phyloP scores from a whole-genome alignment of 345 rosid genomes.

The Gossypium ekmanianum region DNA sequence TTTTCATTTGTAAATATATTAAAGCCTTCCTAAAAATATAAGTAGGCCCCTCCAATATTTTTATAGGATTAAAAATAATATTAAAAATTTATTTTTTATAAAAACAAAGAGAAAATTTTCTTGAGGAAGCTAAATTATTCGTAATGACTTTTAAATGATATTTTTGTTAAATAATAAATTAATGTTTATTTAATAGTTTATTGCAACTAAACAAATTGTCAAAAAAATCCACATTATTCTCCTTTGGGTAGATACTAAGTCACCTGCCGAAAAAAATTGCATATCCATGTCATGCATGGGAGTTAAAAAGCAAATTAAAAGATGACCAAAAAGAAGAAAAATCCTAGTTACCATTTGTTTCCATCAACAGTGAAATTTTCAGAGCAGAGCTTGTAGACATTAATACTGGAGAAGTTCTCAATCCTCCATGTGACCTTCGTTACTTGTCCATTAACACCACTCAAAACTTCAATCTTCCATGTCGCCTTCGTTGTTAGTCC shows the following conservation, averaged over 20 bases:
- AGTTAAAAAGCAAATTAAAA: too few species aligned
- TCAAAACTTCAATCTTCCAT: slow-evolving; percentile 25
- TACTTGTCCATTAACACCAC: slow-evolving; percentile 21
- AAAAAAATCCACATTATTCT: slow-evolving; percentile 52
- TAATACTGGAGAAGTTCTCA: slow-evolving; percentile 35
- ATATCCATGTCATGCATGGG: not conserved
- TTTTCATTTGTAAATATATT: too few species aligned
- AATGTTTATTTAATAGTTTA: too few species aligned
- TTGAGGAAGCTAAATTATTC: too few species aligned
- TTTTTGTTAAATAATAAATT: too few species aligned
- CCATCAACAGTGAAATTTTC: slow-evolving; percentile 40
- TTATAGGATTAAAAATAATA: too few species aligned
- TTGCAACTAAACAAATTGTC: slow-evolving; percentile 77
- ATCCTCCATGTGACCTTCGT: slow-evolving; percentile 43
- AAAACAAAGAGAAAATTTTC: too few species aligned
- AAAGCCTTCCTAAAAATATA: too few species aligned
- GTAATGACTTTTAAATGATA: too few species aligned
- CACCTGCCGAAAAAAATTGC: slow-evolving; percentile 38
- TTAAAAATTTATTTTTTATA: too few species aligned
- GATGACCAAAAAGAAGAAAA: not conserved
- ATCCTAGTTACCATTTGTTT: slow-evolving; percentile 30
- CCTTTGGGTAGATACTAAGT: slow-evolving; percentile 43
- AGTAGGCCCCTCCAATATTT: too few species aligned
- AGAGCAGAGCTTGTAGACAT: slow-evolving; percentile 34
- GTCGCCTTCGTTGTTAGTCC: slow-evolving; percentile 16